Conservation (phyloP, 345 rosid genomes). For the Linum lewisii region DNA sequence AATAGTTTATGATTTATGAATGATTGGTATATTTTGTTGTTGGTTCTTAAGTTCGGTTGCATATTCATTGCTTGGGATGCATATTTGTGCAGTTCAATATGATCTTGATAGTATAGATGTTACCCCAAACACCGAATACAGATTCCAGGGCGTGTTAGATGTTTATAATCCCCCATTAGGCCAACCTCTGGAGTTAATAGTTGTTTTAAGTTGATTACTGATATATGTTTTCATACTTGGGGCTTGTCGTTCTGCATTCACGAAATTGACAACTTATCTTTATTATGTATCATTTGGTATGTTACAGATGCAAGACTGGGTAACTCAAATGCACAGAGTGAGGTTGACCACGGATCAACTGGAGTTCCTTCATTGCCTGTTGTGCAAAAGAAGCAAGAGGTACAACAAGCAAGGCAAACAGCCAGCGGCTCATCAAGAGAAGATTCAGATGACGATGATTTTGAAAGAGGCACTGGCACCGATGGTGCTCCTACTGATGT, state of each 20-base stretch:
- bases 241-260: no score
- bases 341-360: conserved; percentile 30
- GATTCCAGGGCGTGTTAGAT: no score
- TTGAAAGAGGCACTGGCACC: conserved; percentile 78
- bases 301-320: conserved; percentile 14
- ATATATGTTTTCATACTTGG: conserved; percentile 3
- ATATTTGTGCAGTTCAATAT: no score
- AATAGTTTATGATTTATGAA: no score
- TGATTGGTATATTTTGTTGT: not conserved
- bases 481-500: conserved; percentile 52
- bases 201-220: not conserved
- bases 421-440: conserved; percentile 86
- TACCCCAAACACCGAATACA: no score
- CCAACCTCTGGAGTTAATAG: no score
- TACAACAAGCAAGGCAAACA: conserved; percentile 53
- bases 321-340: conserved; percentile 24
- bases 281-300: conserved; percentile 1
- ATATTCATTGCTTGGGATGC: not conserved
- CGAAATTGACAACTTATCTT: conserved; percentile 12
- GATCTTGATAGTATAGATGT: no score
- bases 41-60: not conserved
- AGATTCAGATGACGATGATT: conserved; percentile 84
- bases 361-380: conserved; percentile 27
- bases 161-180: not conserved
- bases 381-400: conserved; percentile 28